phyloP scores from a whole-genome alignment of 2,329 filamentous ascomycete genomes.

The Venturiaceae sp. region DNA sequence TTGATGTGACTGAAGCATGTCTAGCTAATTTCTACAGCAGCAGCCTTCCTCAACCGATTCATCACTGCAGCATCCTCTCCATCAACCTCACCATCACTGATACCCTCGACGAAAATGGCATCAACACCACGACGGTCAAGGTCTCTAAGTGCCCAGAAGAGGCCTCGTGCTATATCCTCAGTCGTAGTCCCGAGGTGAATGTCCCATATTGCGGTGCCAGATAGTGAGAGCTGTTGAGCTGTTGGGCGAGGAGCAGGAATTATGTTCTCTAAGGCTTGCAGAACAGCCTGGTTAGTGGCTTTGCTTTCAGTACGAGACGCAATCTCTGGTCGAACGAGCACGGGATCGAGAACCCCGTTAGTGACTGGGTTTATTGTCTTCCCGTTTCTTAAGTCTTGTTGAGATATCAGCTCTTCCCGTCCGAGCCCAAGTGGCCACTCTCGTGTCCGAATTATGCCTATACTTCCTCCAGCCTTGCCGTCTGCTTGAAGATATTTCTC shows the following conservation, averaged over 20 bases:
- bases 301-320: not conserved
- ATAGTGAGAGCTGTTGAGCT: not conserved
- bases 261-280: not conserved
- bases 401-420: not conserved
- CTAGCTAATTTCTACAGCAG: constrained; percentile 19
- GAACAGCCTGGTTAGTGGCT: not conserved
- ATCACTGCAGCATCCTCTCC: constrained; percentile 67
- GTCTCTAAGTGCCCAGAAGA: constrained; percentile 81
- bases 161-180: constrained; percentile 67
- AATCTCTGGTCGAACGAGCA: not conserved
- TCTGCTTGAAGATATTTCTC: not conserved
- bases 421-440: constrained; percentile 1
- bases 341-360: not conserved
- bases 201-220: constrained; percentile 42
- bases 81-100: constrained; percentile 55
- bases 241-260: constrained; percentile 6
- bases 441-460: constrained; percentile 5
- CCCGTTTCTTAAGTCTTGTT: not conserved
- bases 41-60: constrained; percentile 41
- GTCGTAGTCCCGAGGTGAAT: constrained; percentile 63
- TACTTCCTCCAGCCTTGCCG: not conserved
- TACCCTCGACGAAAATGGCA: constrained; percentile 84
- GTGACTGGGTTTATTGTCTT: not conserved
- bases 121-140: constrained; percentile 72
- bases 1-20: too few species aligned